Conservation (phyloP, 805 yeast species). For the Barnettozyma siamensis region DNA sequence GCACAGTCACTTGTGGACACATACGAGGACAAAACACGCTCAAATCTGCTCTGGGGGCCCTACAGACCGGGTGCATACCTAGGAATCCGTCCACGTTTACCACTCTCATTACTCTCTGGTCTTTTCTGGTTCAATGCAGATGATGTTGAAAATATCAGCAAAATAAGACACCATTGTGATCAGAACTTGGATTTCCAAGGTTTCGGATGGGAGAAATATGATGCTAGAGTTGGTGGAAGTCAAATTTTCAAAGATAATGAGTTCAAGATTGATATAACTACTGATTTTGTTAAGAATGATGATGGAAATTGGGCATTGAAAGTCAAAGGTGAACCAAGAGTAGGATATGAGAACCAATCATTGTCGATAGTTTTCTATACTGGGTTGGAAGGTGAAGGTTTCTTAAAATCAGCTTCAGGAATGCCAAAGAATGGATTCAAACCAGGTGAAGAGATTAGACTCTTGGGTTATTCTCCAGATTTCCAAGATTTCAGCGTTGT, state of each 20-base stretch:
- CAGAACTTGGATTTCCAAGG: conserved; percentile 63
- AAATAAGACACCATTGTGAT: conserved; percentile 69
- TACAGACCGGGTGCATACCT: conserved; percentile 82
- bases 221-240: conserved; percentile 82
- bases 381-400: conserved; percentile 62
- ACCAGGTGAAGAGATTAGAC: conserved; percentile 31
- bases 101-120: conserved; percentile 71
- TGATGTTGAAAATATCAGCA: conserved; percentile 43
- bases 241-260: conserved; percentile 67
- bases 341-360: conserved; percentile 40
- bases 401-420: conserved; percentile 35
- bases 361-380: conserved; percentile 74
- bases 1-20: background rate
- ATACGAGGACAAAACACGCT: conserved; percentile 6
- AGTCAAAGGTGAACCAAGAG: conserved; percentile 58
- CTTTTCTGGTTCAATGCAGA: conserved; percentile 83
- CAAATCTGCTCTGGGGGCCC: conserved; percentile 82
- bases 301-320: conserved; percentile 80
- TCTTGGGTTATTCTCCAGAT: conserved; percentile 54
- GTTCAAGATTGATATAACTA: conserved; percentile 53
- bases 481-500: conserved; percentile 60
- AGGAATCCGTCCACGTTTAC: conserved; percentile 80
- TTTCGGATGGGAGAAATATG: conserved; percentile 85
- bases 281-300: conserved; percentile 68
- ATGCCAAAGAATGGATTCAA: conserved; percentile 23